phyloP scores from a whole-genome alignment of 2,329 filamentous ascomycete species.

The Phyllosticta capitalensis region DNA sequence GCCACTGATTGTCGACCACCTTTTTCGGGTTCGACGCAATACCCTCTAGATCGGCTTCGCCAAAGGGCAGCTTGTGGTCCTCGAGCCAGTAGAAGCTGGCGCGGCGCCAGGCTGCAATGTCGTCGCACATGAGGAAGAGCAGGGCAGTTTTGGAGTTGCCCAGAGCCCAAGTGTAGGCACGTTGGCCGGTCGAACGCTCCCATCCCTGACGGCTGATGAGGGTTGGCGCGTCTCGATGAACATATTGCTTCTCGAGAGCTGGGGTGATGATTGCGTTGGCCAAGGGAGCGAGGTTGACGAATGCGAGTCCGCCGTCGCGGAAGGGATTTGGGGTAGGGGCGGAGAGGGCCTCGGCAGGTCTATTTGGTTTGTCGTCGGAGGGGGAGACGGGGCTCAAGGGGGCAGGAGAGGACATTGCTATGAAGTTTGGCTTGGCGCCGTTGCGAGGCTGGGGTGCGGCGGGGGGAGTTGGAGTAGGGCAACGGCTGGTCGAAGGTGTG shows the following conservation, averaged over 20 bases:
- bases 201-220: constrained; percentile 26
- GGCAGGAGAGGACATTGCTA: constrained; percentile 5
- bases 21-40: constrained; percentile 30
- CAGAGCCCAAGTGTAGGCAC: constrained; percentile 32
- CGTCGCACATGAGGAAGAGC: constrained; percentile 29
- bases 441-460: constrained; percentile 9
- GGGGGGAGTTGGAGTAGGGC: constrained; percentile 25
- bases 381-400: background rate
- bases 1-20: constrained; percentile 32
- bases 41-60: constrained; percentile 27
- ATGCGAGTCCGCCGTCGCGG: constrained; percentile 17
- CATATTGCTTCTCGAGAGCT: constrained; percentile 23
- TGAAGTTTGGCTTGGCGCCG: constrained; percentile 1
- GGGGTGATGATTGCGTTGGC: constrained; percentile 29
- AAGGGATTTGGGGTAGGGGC: constrained; percentile 26
- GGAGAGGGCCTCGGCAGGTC: constrained; percentile 7
- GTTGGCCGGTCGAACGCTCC: constrained; percentile 25
- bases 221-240: constrained; percentile 27
- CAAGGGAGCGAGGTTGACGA: constrained; percentile 19
- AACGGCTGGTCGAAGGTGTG: constrained; percentile 28
- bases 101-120: constrained; percentile 29
- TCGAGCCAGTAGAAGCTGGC: constrained; percentile 26
- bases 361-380: background rate
- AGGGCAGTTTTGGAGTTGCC: constrained; percentile 30
- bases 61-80: constrained; percentile 29